These are phyloP conservation scores for Saturnispora serradocipensis DNA, from an alignment of 805 yeast species.

Conservation along the genomic window DNA sequence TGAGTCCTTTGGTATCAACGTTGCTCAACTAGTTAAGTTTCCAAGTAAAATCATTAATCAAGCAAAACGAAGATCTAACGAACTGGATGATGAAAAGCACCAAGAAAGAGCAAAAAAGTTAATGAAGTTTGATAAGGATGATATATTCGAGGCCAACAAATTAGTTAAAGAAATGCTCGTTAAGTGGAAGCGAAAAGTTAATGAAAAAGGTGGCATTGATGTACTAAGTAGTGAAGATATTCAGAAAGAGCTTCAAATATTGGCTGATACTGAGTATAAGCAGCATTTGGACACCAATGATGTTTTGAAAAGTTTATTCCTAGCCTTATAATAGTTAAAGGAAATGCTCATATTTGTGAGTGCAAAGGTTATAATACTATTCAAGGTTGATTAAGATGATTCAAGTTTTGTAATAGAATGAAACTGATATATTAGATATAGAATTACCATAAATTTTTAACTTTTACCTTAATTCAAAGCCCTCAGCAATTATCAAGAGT, in stretches of 20 bases:
- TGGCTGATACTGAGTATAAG: slow-evolving; percentile 24
- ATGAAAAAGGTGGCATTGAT: slow-evolving; percentile 35
- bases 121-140: slow-evolving; percentile 42
- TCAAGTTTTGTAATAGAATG: too few relatives aligned
- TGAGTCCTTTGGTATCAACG: slow-evolving; percentile 95
- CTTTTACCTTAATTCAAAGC: neutral
- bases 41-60: slow-evolving; percentile 82
- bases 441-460: neutral
- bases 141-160: slow-evolving; percentile 46
- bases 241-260: slow-evolving; percentile 29
- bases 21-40: slow-evolving; percentile 90
- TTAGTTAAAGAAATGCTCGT: slow-evolving; percentile 40
- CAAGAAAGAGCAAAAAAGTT: slow-evolving; percentile 33
- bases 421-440: too few relatives aligned
- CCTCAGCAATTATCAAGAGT: neutral
- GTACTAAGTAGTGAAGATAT: slow-evolving; percentile 35
- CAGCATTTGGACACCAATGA: slow-evolving; percentile 11
- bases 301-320: slow-evolving; percentile 19
- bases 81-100: slow-evolving; percentile 50
- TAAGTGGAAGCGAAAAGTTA: slow-evolving; percentile 44
- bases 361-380: neutral
- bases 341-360: neutral
- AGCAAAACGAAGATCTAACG: slow-evolving; percentile 93
- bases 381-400: too few relatives aligned
- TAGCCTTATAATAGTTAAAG: neutral